Evolutionary conservation across 2,329 filamentous ascomycete species (phyloP), one percentile per base, ranked within the genome.

Genomic region (Cordyceps militaris): DNA sequence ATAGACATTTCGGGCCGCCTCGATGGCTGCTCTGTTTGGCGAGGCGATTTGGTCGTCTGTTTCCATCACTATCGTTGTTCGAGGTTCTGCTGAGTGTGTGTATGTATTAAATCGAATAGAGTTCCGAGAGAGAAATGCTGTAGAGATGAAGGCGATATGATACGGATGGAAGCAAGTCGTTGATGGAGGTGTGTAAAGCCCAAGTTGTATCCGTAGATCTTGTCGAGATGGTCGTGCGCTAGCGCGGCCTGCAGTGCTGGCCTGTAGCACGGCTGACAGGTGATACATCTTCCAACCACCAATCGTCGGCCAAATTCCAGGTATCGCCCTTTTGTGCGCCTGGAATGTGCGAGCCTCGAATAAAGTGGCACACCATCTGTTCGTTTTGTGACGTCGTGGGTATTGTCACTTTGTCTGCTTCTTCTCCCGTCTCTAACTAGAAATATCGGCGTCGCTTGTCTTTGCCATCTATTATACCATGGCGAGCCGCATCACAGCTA

Each of bases 241-340:
- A n/a, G n/a, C n/a, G n/a, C n/a, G n/a, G n/a, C n/a, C n/a, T n/a
- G n/a, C n/a, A n/a, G n/a, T n/a, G n/a, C n/a, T n/a, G n/a, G n/a
- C 28, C 28, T 32, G 28, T 42, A 23, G 11, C 11, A 42, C 19
- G 10, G 1, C 38, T 10, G 16, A 26, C n/a, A 32, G 14, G 5
- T 8, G 13, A 16, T 53, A 36, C 51, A 21, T 46, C 40, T 24
- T 30, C 51, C 51, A 54, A 36, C 51, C 51, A 54, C 51, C 51
- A 54, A 9, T 14, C 16, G 16, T 36, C 1, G 23, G 19, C 30
- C 21, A 14, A 36, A 46, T 54, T 46, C 51, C 51, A 46, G 28
- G 51, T 54, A 46, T n/a, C n/a, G n/a, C n/a, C n/a, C 38, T 40
- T 16, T 1, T 8, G 16, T 44, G 19, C 38, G 26, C 13, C 19